Evolutionary conservation across 768 basidiomycete species (phyloP).

Genomic region (Boletus insuetus): DNA sequence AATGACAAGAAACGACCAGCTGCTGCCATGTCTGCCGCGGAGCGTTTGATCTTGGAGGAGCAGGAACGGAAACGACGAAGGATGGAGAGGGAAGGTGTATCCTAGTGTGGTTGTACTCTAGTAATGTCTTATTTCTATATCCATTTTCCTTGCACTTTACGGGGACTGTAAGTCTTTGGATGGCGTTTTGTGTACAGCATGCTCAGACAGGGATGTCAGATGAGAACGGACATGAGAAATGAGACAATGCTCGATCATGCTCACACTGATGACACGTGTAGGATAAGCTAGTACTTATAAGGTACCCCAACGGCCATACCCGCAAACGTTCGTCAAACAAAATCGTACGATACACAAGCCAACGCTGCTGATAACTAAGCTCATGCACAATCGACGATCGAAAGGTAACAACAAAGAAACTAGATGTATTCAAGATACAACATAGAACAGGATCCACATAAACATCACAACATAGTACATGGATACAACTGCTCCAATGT

Average conservation of each 20-base stretch:
- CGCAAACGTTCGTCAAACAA: too few relatives aligned
- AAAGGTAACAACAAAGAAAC: background rate
- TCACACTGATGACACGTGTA: background rate
- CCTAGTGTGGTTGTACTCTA: constrained; percentile 8
- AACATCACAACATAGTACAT: constrained; percentile 9
- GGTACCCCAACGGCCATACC: too few relatives aligned
- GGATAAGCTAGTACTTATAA: too few relatives aligned
- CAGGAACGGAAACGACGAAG: constrained; percentile 83
- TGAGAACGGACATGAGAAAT: background rate
- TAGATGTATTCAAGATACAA: constrained; percentile 9
- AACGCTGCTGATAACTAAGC: too few relatives aligned
- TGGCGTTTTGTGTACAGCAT: too few relatives aligned
- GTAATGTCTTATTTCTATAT: constrained; percentile 10
- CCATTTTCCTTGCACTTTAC: background rate
- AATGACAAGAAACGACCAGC: constrained; percentile 63
- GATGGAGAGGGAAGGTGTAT: constrained; percentile 52
- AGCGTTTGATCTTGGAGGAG: constrained; percentile 85
- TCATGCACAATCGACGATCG: background rate
- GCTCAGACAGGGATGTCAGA: background rate
- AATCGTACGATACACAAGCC: too few relatives aligned
- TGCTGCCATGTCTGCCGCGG: constrained; percentile 74
- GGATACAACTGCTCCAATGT: background rate
- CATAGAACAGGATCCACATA: constrained; percentile 1
- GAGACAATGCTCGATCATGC: background rate
- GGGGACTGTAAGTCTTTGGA: too few relatives aligned